Conservation (phyloP, 2,329 filamentous ascomycete genomes). For the Talaromyces rugulosus region DNA sequence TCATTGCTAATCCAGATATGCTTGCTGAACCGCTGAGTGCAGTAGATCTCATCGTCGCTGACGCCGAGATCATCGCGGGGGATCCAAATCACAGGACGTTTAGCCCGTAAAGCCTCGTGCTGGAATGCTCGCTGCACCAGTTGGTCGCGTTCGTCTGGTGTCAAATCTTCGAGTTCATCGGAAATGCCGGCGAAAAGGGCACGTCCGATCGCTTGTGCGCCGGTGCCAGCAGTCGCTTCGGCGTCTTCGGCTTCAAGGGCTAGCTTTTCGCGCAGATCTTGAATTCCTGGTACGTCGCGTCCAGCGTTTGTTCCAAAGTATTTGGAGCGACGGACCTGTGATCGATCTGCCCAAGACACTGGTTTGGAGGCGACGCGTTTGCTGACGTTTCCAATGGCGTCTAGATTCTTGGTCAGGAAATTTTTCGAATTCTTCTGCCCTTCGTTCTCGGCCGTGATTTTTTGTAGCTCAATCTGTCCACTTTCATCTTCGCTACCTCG, state of each 20-base stretch:
- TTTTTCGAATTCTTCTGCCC: background rate
- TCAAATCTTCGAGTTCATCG: conserved; percentile 92
- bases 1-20: conserved; percentile 92
- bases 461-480: conserved; percentile 44
- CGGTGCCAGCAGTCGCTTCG: conserved; percentile 63
- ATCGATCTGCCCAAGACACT: conserved; percentile 42
- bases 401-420: conserved; percentile 11
- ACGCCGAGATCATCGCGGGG: conserved; percentile 86
- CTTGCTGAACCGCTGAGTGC: conserved; percentile 71
- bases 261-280: conserved; percentile 33
- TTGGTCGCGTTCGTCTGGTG: conserved; percentile 79
- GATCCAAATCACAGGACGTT: conserved; percentile 88
- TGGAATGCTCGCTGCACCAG: conserved; percentile 86
- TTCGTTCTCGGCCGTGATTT: conserved; percentile 26
- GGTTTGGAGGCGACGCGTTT: conserved; percentile 19
- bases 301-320: conserved; percentile 36
- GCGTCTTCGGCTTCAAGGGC: conserved; percentile 55
- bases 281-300: conserved; percentile 27
- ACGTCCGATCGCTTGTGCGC: conserved; percentile 61
- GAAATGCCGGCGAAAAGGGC: conserved; percentile 82
- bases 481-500: background rate
- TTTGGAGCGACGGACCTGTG: conserved; percentile 35
- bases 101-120: conserved; percentile 79
- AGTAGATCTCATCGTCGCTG: conserved; percentile 81
- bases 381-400: conserved; percentile 11